phyloP scores from a whole-genome alignment of 2,329 filamentous ascomycete species.

The Fusarium siculi region DNA sequence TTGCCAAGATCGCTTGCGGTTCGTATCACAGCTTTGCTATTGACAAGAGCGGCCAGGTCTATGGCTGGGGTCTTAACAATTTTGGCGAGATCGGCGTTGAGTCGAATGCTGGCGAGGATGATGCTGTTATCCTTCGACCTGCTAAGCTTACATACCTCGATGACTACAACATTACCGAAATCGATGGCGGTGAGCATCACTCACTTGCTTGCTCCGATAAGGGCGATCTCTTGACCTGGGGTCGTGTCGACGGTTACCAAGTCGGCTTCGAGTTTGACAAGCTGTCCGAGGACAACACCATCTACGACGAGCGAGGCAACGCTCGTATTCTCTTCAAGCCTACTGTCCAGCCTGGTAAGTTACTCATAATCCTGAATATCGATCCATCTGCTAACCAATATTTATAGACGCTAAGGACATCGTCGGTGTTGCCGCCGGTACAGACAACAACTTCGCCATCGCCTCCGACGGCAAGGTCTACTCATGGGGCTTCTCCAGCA shows the following conservation, averaged over 20 bases:
- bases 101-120: constrained; percentile 62
- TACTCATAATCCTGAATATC: not conserved
- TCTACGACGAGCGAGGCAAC: constrained; percentile 70
- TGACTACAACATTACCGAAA: constrained; percentile 70
- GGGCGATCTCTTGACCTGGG: constrained; percentile 70
- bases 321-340: constrained; percentile 70
- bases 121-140: constrained; percentile 78
- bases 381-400: not conserved
- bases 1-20: constrained; percentile 68
- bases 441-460: constrained; percentile 80
- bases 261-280: constrained; percentile 67
- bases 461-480: constrained; percentile 76
- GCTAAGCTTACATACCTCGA: constrained; percentile 73
- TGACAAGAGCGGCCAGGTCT: constrained; percentile 75
- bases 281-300: constrained; percentile 61
- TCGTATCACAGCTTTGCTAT: constrained; percentile 87
- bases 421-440: constrained; percentile 67
- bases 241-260: constrained; percentile 64
- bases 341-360: constrained; percentile 57
- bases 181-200: constrained; percentile 80
- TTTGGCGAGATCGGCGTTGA: constrained; percentile 81
- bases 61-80: constrained; percentile 88
- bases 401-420: constrained; percentile 62
- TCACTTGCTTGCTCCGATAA: constrained; percentile 70
- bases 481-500: constrained; percentile 83